Conservation (phyloP, 2,329 filamentous ascomycete genomes). For the Elsinoe arachidis region DNA sequence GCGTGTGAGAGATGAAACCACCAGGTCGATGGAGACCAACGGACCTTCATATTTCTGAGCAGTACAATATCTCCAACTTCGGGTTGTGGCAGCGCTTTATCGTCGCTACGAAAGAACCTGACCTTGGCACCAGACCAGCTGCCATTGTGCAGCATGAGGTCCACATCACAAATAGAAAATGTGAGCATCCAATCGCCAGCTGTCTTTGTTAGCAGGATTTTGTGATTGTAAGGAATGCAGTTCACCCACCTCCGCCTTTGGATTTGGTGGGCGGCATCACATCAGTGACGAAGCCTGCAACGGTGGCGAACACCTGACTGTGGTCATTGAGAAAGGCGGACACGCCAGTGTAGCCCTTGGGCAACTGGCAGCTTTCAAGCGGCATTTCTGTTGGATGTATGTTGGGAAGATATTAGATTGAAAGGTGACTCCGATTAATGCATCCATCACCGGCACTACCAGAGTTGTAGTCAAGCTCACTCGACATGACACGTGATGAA, state of each 20-base stretch:
- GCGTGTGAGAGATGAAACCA: background rate
- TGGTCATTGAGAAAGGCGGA: background rate
- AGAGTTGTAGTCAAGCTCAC: background rate
- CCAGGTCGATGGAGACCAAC: background rate
- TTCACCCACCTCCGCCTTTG: constrained; percentile 41
- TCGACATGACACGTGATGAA: background rate
- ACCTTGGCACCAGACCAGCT: constrained; percentile 39
- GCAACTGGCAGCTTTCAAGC: background rate
- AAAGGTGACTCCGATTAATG: too few relatives aligned
- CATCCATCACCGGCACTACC: too few relatives aligned
- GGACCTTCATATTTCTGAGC: constrained; percentile 36
- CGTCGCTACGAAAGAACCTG: constrained; percentile 51
- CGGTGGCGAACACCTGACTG: constrained; percentile 37
- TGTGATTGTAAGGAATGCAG: background rate
- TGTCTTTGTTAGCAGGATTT: background rate
- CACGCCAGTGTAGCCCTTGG: background rate
- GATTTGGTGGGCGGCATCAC: constrained; percentile 46
- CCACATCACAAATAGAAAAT: constrained; percentile 32
- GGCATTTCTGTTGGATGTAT: background rate
- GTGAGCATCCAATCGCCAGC: constrained; percentile 22
- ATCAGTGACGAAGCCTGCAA: constrained; percentile 66
- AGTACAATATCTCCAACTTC: constrained; percentile 56
- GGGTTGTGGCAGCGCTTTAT: constrained; percentile 30
- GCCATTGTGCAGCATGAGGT: constrained; percentile 15
- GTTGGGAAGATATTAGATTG: background rate